Percentiles rank a stretch among this genome's conserved stretches.
These are phyloP conservation scores for Angomonas ambiguus DNA, from an alignment of 208 protist species.

Conservation along the genomic window DNA sequence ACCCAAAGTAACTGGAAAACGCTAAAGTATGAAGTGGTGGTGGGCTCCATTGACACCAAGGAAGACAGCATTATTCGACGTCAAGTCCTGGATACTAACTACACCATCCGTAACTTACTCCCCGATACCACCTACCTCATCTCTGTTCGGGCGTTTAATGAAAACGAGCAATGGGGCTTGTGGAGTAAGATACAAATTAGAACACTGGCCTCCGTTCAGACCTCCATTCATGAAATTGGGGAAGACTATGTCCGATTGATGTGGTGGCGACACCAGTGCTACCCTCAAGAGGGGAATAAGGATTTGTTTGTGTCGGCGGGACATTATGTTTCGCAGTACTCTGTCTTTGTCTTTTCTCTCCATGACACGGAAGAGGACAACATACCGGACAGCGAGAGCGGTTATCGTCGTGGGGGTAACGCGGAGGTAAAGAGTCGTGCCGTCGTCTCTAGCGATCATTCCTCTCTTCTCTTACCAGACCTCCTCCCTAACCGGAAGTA, in stretches of 20 bases:
- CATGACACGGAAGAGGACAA: constrained; percentile 19
- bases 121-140: constrained; percentile 82
- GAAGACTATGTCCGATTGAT: constrained; percentile 90
- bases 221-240: constrained; percentile 84
- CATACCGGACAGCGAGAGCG: constrained; percentile 46
- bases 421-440: constrained; percentile 56
- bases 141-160: constrained; percentile 82
- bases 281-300: constrained; percentile 16
- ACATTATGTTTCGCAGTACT: constrained; percentile 75
- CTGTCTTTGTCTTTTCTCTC: constrained; percentile 61
- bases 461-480: constrained; percentile 65
- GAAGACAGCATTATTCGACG: constrained; percentile 72
- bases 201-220: constrained; percentile 77
- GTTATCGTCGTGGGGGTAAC: constrained; percentile 71
- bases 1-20: constrained; percentile 30
- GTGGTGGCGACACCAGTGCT: constrained; percentile 67
- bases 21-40: constrained; percentile 89
- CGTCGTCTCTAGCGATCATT: constrained; percentile 74
- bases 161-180: constrained; percentile 78
- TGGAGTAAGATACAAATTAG: constrained; percentile 76
- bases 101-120: constrained; percentile 78
- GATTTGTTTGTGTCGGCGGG: constrained; percentile 37
- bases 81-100: constrained; percentile 81
- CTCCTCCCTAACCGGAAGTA: constrained; percentile 86
- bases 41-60: constrained; percentile 75